A percentile compares a stretch with the other conserved stretches of the same genome.
Evolutionary conservation across 2,329 filamentous ascomycete genomes (phyloP).

Genomic region (Sclerotinia borealis): DNA sequence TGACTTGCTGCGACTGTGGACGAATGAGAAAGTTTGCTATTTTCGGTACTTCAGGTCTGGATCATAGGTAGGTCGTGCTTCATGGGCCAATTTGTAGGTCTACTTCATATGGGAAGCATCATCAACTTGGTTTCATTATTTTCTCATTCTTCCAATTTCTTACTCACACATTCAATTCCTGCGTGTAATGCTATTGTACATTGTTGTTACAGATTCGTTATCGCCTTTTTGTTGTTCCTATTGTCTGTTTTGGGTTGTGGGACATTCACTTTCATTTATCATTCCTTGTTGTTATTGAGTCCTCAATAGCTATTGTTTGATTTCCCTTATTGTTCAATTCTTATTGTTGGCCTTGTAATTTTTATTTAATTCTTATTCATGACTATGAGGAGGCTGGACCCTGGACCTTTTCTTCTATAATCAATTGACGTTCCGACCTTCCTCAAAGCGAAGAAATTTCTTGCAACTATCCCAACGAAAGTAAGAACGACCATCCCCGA

Average conservation of each 20-base stretch:
- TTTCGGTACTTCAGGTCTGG: slow-evolving; percentile 15
- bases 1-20: slow-evolving; percentile 21
- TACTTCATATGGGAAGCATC: slow-evolving; percentile 4
- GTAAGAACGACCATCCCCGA: slow-evolving; percentile 4
- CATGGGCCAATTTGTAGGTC: slow-evolving; percentile 11
- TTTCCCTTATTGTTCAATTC: slow-evolving; percentile 13
- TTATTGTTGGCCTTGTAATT: slow-evolving; percentile 3
- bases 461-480: not conserved
- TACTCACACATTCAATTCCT: slow-evolving; percentile 10
- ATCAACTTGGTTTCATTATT: slow-evolving; percentile 23
- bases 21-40: slow-evolving; percentile 26
- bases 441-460: not conserved
- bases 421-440: slow-evolving; percentile 5
- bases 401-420: slow-evolving; percentile 6
- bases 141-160: slow-evolving; percentile 9
- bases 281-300: slow-evolving; percentile 15
- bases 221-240: slow-evolving; percentile 1
- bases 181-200: slow-evolving; percentile 7
- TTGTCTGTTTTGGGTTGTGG: slow-evolving; percentile 7
- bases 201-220: slow-evolving; percentile 18
- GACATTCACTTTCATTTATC: slow-evolving; percentile 17
- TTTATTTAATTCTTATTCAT: slow-evolving; percentile 1
- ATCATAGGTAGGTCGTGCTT: slow-evolving; percentile 14
- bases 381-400: slow-evolving; percentile 6
- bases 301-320: slow-evolving; percentile 12